Evolutionary conservation across 805 yeast species (phyloP).

Genomic region (Candida jianshihensis): DNA sequence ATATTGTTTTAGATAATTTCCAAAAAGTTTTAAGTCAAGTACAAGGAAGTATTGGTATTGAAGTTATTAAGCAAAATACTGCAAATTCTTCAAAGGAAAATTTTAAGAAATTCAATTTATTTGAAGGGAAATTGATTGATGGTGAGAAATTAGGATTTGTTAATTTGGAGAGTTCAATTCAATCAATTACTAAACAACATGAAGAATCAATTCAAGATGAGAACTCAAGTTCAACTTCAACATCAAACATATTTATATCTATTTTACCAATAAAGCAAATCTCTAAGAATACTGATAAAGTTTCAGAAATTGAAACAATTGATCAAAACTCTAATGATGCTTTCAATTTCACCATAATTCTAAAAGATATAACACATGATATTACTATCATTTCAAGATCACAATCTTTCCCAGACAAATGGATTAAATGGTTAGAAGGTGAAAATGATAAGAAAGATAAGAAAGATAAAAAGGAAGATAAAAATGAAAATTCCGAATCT

Average conservation of each 20-base stretch:
- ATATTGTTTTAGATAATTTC: slow-evolving; percentile 46
- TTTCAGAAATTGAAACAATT: slow-evolving; percentile 26
- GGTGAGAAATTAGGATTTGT: slow-evolving; percentile 88
- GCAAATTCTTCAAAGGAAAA: slow-evolving; percentile 21
- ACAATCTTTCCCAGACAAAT: slow-evolving; percentile 82
- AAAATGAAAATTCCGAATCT: slow-evolving; percentile 6
- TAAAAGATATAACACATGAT: slow-evolving; percentile 74
- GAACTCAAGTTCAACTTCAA: slow-evolving; percentile 10
- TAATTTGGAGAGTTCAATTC: slow-evolving; percentile 70
- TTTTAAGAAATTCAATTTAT: slow-evolving; percentile 50
- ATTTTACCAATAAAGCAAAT: slow-evolving; percentile 50
- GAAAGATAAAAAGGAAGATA: slow-evolving; percentile 26
- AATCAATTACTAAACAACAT: slow-evolving; percentile 26
- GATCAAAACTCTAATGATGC: slow-evolving; percentile 38
- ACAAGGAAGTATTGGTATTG: slow-evolving; percentile 66
- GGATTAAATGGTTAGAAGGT: slow-evolving; percentile 85
- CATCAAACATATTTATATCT: slow-evolving; percentile 62
- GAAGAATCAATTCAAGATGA: slow-evolving; percentile 17
- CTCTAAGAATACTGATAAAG: slow-evolving; percentile 18
- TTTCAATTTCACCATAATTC: slow-evolving; percentile 68
- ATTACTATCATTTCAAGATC: slow-evolving; percentile 71
- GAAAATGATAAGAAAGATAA: slow-evolving; percentile 15
- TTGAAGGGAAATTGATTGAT: slow-evolving; percentile 69
- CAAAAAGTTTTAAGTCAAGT: slow-evolving; percentile 64
- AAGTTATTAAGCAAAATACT: slow-evolving; percentile 46